Conservation (phyloP, 257 asterid species). For the Ehretia macrophylla region DNA sequence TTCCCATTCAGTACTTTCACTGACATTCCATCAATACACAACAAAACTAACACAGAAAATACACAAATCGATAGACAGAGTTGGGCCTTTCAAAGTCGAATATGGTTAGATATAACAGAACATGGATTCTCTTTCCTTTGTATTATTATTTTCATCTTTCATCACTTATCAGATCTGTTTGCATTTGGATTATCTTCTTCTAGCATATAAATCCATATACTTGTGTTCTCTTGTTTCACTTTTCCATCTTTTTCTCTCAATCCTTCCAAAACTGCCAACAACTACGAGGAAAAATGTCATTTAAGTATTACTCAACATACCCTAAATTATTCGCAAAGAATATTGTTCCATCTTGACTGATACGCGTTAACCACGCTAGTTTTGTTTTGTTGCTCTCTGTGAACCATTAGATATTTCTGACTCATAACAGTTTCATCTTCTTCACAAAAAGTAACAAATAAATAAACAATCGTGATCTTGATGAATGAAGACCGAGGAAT, state of each 20-base stretch:
- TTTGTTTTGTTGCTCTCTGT: slow-evolving; percentile 32
- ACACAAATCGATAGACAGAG: slow-evolving; percentile 11
- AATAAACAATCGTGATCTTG: slow-evolving; percentile 19
- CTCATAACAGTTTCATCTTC: too few relatives aligned
- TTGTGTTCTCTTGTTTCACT: slow-evolving; percentile 46
- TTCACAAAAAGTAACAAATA: slow-evolving; percentile 11
- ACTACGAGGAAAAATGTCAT: slow-evolving; percentile 72
- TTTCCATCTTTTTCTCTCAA: slow-evolving; percentile 46
- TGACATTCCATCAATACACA: slow-evolving; percentile 36
- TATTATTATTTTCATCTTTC: slow-evolving; percentile 26
- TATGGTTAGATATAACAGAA: slow-evolving; percentile 58
- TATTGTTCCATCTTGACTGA: slow-evolving; percentile 52
- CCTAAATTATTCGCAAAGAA: slow-evolving; percentile 29
- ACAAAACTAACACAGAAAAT: slow-evolving; percentile 24
- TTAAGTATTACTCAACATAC: slow-evolving; percentile 42
- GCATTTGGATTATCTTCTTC: slow-evolving; percentile 10
- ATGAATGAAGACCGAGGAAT: slow-evolving; percentile 22
- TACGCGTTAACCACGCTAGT: slow-evolving; percentile 32
- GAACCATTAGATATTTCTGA: slow-evolving; percentile 11
- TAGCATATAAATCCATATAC: slow-evolving; percentile 41
- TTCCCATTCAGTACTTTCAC: slow-evolving; percentile 46
- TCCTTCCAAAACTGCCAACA: slow-evolving; percentile 90
- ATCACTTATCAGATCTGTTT: slow-evolving; percentile 18
- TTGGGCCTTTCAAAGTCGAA: slow-evolving; percentile 24
- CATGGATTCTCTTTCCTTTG: slow-evolving; percentile 78